A percentile compares a stretch with the other conserved stretches of the same genome.
Conservation (phyloP, 2,329 filamentous ascomycete genomes). For the Cytospora mali region DNA sequence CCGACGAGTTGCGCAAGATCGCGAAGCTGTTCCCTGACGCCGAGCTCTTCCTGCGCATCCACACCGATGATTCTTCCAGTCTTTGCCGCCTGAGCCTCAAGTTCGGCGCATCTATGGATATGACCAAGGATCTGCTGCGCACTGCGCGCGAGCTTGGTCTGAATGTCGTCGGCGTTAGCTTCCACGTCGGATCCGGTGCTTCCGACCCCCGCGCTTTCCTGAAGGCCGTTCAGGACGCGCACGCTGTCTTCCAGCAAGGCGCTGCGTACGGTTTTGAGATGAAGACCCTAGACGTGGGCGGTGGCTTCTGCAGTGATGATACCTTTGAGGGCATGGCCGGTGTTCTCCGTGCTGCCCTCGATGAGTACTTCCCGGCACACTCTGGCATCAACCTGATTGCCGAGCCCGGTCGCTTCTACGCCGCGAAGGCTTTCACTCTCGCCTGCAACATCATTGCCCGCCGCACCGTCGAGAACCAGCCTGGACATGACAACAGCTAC, state of each 20-base stretch:
- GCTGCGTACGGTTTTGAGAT: conserved; percentile 74
- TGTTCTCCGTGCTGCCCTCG: conserved; percentile 77
- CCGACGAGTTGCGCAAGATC: conserved; percentile 97
- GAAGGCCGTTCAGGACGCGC: conserved; percentile 88
- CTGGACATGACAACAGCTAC: conserved; percentile 67
- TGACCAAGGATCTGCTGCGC: conserved; percentile 73
- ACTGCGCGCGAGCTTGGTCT: conserved; percentile 81
- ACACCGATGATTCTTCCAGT: conserved; percentile 94
- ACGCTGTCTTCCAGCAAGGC: conserved; percentile 85
- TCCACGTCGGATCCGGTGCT: conserved; percentile 95
- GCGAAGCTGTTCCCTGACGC: conserved; percentile 87
- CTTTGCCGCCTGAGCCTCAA: conserved; percentile 96
- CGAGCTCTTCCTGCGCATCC: conserved; percentile 90
- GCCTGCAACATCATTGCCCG: conserved; percentile 96
- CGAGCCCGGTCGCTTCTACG: conserved; percentile 96
- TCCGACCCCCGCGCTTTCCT: conserved; percentile 90
- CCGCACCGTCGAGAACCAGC: conserved; percentile 78
- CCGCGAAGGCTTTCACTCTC: conserved; percentile 88
- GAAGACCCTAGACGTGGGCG: conserved; percentile 89
- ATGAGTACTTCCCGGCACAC: conserved; percentile 81
- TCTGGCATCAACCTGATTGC: conserved; percentile 81
- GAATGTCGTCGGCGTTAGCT: conserved; percentile 93
- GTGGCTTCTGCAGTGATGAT: conserved; percentile 81
- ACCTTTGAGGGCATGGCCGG: conserved; percentile 89
- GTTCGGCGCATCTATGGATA: conserved; percentile 89